Evolutionary conservation across 768 basidiomycete species (phyloP), one percentile per base, ranked within the genome.

Genomic region (Erythrobasidium yunnanense): DNA sequence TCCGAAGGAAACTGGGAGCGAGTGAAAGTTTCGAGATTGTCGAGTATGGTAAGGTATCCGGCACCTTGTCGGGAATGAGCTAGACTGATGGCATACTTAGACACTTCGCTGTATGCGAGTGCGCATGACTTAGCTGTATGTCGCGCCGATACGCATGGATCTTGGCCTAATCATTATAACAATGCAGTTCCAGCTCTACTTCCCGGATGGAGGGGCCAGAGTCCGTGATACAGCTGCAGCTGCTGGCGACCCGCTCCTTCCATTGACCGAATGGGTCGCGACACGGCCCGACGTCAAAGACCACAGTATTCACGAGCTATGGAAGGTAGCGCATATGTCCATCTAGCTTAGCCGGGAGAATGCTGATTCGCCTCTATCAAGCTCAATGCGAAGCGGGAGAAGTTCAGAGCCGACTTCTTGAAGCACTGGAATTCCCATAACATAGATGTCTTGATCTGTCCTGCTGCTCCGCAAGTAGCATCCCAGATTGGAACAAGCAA

Each of bases 401-500:
- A 30, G 11, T 60, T 45, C 23, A 32, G 57, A 13, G 22, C 35
- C 27, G 57, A 60, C 18, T 60, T 45, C 23, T 27, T 60, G 2
- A 27, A 25, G n/a, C 45, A 60, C 23, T 60, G 57, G 57, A 33
- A 60, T 23, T 18, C n/a, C 2, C 18, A 20, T 23, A 25, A 60
- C 17, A 22, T 60, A 3, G 57, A 60, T 20, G 30, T 60, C 20
- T 34, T 60, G n/a, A 60, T 60, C 27, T 32, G 57, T 20, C 57
- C 57, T 6, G 57, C 35, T 2, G 38, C 42, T 17, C 33, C 57
- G 34, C 57, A 60, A 45, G 47, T 45, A 20, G 57, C 57, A 8
- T 20, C 57, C 22, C 57, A 46, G 42, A n/a, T 20, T 4, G 57
- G 57, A n/a, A 60, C 57, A 2, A 60, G 57, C 57, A 38, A 46